Conservation (phyloP, 2,329 filamentous ascomycete species). For the Colletotrichum abscissum region DNA sequence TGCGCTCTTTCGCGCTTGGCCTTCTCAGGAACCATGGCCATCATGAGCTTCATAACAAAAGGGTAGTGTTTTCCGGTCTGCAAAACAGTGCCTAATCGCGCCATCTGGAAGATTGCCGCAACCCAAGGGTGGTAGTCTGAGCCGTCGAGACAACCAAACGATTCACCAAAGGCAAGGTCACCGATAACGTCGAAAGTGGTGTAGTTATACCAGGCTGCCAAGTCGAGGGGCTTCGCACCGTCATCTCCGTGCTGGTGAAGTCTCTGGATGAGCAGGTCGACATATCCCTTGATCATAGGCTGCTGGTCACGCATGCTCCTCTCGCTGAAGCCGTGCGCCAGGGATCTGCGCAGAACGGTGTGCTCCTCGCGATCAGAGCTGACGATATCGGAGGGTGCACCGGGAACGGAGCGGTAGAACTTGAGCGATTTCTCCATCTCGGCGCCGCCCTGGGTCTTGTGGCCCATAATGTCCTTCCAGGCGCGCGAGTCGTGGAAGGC, state of each 20-base stretch:
- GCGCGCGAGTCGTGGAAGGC: conserved; percentile 51
- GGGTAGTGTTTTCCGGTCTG: conserved; percentile 28
- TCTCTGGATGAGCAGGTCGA: conserved; percentile 50
- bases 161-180: conserved; percentile 44
- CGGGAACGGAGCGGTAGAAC: conserved; percentile 26
- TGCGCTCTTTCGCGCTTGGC: conserved; percentile 6
- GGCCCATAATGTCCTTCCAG: conserved; percentile 55
- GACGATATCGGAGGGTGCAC: conserved; percentile 34
- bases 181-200: conserved; percentile 47
- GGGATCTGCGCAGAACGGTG: conserved; percentile 25
- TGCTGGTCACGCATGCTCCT: conserved; percentile 41
- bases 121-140: conserved; percentile 43
- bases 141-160: conserved; percentile 42
- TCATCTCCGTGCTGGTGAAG: conserved; percentile 44
- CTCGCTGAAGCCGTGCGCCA: conserved; percentile 41
- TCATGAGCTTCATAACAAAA: conserved; percentile 20
- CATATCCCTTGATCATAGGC: conserved; percentile 47
- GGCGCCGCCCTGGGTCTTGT: conserved; percentile 33
- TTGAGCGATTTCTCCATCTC: conserved; percentile 32
- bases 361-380: conserved; percentile 27
- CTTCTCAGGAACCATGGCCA: conserved; percentile 25
- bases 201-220: conserved; percentile 43
- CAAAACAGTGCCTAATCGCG: conserved; percentile 12
- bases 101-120: conserved; percentile 39
- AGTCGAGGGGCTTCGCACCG: conserved; percentile 35